phyloP scores from a whole-genome alignment of 2,329 filamentous ascomycete genomes.

The Akanthomyces dipterigenus region DNA sequence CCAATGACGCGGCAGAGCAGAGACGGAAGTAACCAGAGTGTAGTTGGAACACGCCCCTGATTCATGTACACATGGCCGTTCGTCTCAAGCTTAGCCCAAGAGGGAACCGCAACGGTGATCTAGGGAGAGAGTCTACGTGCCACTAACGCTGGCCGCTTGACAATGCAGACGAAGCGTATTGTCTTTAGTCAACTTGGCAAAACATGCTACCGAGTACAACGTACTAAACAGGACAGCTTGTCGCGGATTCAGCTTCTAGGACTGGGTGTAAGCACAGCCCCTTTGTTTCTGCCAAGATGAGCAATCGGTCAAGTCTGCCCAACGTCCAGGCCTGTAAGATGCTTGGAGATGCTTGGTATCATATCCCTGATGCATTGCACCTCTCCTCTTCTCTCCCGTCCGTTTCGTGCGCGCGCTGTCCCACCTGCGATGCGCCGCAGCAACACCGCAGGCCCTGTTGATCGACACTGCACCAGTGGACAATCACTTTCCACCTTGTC shows the following conservation, averaged over 20 bases:
- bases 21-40: background rate
- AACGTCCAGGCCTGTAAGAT: background rate
- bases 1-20: background rate
- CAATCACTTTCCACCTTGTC: background rate
- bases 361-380: background rate
- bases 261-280: no score
- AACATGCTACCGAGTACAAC: no score
- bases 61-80: background rate
- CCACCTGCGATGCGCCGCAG: background rate
- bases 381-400: background rate
- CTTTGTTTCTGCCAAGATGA: background rate
- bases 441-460: constrained; percentile 8
- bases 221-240: no score
- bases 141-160: background rate
- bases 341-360: background rate
- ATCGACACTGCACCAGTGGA: constrained; percentile 4
- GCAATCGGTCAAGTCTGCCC: background rate
- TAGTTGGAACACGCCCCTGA: background rate
- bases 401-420: background rate
- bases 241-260: no score
- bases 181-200: background rate
- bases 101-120: no score
- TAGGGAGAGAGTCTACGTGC: no score
- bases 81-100: background rate
- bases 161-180: background rate